Evolutionary conservation across 2,329 filamentous ascomycete genomes (phyloP), one percentile per base, ranked within the genome.

Genomic region (Microsporum canis): DNA sequence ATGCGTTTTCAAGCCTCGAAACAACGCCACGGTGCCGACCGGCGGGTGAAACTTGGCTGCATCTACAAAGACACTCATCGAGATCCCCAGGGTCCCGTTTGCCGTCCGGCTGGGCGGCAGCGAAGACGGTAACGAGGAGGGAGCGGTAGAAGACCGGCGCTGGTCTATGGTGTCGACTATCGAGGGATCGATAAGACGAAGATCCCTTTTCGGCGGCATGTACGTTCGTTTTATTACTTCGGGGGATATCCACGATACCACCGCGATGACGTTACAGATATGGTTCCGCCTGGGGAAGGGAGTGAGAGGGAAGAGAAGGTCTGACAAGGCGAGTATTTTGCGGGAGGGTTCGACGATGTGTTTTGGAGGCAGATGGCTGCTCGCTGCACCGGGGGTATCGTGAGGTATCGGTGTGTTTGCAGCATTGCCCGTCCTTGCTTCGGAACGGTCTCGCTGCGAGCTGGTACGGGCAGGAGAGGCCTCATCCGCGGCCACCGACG

Each of bases 1-100:
- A 61, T 71, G 68, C 62, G 70, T 70, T 55, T 66, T 67, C n/a
- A 71, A 29, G 7, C 65, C 63, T 29, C 64, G 61, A 59, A 71
- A 67, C 45, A 71, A 62, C 1, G 66, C 70, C 29, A 71, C 61
- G 1, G 70, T 71, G 1, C 70, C 70, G 7, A 66, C 60, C 3
- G 62, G 38, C 5, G 70, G 70, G 41, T 61, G 61, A 57, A 71
- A 71, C 5, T 60, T 60, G 17, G 63, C 65, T 34, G 69, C 68
- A 62, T 70, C 66, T 14, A 69, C 61, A 62, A 69, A 71, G 3
- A 70, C 66, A 12, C 69, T 68, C 27, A 71, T 60, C 7, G 67
- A 67, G 8, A 71, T 60, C 0, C 67, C 68, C 1, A 62, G 31
- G 12, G 47, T 8, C 39, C 56, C 57, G 31, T 38, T 49, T 31